Conservation (phyloP, 2,329 filamentous ascomycete genomes). For the Ploettnerulaceae sp. region DNA sequence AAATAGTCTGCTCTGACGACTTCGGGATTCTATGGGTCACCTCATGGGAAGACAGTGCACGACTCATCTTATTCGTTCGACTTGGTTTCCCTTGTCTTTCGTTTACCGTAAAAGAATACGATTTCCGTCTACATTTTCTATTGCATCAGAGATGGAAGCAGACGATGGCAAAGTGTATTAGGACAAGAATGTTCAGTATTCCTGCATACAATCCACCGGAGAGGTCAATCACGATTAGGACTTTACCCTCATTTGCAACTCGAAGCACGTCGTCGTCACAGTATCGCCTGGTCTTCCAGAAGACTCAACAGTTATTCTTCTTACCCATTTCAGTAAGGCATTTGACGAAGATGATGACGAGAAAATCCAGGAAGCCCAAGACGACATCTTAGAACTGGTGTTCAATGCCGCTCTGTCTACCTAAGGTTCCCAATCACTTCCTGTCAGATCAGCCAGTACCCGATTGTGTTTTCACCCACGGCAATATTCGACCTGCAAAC, state of each 20-base stretch:
- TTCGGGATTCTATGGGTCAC: no score
- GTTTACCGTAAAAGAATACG: slow-evolving; percentile 4
- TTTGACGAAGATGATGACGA: slow-evolving; percentile 15
- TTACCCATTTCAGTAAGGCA: slow-evolving; percentile 13
- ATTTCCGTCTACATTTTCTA: slow-evolving; percentile 8
- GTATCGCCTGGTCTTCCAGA: slow-evolving; percentile 11
- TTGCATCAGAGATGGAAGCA: slow-evolving; percentile 8
- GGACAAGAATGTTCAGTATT: slow-evolving; percentile 13
- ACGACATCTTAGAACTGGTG: slow-evolving; percentile 16
- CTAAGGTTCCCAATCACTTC: not conserved
- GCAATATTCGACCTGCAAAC: slow-evolving; percentile 6
- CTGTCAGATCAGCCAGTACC: not conserved
- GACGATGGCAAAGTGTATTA: slow-evolving; percentile 10
- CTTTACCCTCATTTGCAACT: slow-evolving; percentile 12
- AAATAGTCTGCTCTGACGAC: no score
- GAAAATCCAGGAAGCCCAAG: slow-evolving; percentile 15
- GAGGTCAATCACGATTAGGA: slow-evolving; percentile 14
- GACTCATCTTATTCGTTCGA: no score
- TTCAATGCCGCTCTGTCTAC: slow-evolving; percentile 10
- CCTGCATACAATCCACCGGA: slow-evolving; percentile 6
- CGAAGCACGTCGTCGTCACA: slow-evolving; percentile 17
- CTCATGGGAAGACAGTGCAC: no score
- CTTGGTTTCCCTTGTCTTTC: no score
- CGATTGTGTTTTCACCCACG: slow-evolving; percentile 9
- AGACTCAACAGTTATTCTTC: slow-evolving; percentile 13